These are phyloP conservation scores for Kandelia obovata DNA, from an alignment of 345 rosid genomes.

Conservation along the genomic window DNA sequence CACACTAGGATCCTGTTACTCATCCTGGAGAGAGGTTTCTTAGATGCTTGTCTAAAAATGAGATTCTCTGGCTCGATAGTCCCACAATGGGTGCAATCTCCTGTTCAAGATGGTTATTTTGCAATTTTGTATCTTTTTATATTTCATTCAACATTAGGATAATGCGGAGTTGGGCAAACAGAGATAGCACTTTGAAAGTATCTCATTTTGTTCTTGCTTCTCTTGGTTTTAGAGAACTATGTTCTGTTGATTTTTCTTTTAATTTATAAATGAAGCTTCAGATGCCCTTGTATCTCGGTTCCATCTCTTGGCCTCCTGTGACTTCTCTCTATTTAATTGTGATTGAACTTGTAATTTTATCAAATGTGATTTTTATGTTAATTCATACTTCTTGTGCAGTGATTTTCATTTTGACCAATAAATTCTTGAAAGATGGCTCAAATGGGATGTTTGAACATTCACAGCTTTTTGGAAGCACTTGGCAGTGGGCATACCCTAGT, in stretches of 20 bases:
- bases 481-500: constrained; percentile 82
- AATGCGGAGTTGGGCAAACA: no score
- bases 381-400: constrained; percentile 41
- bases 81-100: no score
- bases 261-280: neutral
- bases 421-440: constrained; percentile 41
- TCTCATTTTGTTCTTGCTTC: no score
- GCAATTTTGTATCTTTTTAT: no score
- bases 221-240: neutral
- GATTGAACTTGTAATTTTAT: neutral
- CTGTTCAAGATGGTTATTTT: no score
- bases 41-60: no score
- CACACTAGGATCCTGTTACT: no score
- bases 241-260: neutral
- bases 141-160: no score
- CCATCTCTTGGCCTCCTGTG: neutral
- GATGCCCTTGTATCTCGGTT: neutral
- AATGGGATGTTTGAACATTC: constrained; percentile 67
- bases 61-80: no score
- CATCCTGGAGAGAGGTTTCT: no score
- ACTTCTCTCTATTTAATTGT: neutral
- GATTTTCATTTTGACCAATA: constrained; percentile 58
- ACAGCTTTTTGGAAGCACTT: constrained; percentile 51
- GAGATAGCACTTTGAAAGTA: no score
- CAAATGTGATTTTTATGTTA: neutral